A percentile compares a stretch with the other conserved stretches of the same genome.
phyloP scores from a whole-genome alignment of 2,329 filamentous ascomycete species.

The Hypoxylon sp. region DNA sequence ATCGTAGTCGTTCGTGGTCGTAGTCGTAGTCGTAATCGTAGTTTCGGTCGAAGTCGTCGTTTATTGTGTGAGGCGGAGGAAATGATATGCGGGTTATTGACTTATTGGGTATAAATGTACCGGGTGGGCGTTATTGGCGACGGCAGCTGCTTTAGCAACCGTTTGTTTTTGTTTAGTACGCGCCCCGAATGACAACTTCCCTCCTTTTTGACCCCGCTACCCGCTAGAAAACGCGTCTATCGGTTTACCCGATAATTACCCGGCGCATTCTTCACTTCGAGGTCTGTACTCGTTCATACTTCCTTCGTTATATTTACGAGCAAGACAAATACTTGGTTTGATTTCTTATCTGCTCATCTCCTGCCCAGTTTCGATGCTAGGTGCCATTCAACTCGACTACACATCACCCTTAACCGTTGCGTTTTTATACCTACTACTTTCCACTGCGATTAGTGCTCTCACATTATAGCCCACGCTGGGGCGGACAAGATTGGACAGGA shows the following conservation, averaged over 20 bases:
- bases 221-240: slow-evolving; percentile 25
- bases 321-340: too few relatives aligned
- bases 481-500: background rate
- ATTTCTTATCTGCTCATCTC: background rate
- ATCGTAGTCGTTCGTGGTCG: too few relatives aligned
- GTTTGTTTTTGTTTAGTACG: slow-evolving; percentile 48
- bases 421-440: background rate
- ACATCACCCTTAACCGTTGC: background rate
- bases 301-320: too few relatives aligned
- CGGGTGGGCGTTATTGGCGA: background rate
- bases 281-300: background rate
- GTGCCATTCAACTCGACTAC: background rate
- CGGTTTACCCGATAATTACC: background rate
- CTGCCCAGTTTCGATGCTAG: background rate
- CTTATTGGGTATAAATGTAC: slow-evolving; percentile 13
- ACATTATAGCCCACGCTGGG: background rate
- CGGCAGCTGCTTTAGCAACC: slow-evolving; percentile 38
- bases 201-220: slow-evolving; percentile 5
- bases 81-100: background rate
- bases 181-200: slow-evolving; percentile 17
- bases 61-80: background rate
- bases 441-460: background rate
- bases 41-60: background rate
- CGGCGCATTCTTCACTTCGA: slow-evolving; percentile 8
- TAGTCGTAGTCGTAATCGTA: too few relatives aligned